A percentile compares a stretch with the other conserved stretches of the same genome.
Evolutionary conservation across 1,284 basidiomycete genomes (phyloP).

Genomic region (Bondarzewia mesenterica): DNA sequence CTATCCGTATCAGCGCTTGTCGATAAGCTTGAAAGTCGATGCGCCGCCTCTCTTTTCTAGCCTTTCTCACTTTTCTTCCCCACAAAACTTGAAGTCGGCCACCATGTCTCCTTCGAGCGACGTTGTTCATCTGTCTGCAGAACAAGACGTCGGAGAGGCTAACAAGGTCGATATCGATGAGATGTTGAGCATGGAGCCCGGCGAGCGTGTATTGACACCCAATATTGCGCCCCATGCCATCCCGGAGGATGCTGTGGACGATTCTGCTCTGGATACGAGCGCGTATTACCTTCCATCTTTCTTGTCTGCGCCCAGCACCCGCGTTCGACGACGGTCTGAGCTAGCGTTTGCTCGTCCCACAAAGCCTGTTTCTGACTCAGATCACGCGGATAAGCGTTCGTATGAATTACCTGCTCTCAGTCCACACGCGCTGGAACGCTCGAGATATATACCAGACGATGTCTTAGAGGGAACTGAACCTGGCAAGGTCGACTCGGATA

Average conservation of each 20-base stretch:
- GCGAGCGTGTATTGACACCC: too few species aligned
- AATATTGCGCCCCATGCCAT: too few species aligned
- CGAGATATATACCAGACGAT: background rate
- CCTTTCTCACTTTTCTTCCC: too few species aligned
- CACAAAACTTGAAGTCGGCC: too few species aligned
- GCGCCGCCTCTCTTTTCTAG: too few species aligned
- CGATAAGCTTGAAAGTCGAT: too few species aligned
- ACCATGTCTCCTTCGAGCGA: background rate
- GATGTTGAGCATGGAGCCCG: background rate
- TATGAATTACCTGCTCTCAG: conserved; percentile 3
- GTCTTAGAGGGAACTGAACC: background rate
- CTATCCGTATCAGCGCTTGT: too few species aligned
- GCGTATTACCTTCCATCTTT: conserved; percentile 10
- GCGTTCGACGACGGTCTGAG: conserved; percentile 17
- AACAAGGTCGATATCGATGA: conserved; percentile 1
- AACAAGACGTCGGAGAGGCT: conserved; percentile 6
- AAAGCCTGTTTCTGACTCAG: conserved; percentile 3
- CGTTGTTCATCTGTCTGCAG: background rate
- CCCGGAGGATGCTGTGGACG: too few species aligned
- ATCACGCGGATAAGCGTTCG: background rate
- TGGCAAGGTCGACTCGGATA: background rate
- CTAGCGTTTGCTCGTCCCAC: conserved; percentile 11
- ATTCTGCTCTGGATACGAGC: conserved; percentile 14
- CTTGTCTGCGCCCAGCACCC: conserved; percentile 14
- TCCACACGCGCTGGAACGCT: background rate